A percentile compares a stretch with the other conserved stretches of the same genome.
These are phyloP conservation scores for Cicer chorassanicum DNA, from an alignment of 306 rosid genomes.

Conservation along the genomic window DNA sequence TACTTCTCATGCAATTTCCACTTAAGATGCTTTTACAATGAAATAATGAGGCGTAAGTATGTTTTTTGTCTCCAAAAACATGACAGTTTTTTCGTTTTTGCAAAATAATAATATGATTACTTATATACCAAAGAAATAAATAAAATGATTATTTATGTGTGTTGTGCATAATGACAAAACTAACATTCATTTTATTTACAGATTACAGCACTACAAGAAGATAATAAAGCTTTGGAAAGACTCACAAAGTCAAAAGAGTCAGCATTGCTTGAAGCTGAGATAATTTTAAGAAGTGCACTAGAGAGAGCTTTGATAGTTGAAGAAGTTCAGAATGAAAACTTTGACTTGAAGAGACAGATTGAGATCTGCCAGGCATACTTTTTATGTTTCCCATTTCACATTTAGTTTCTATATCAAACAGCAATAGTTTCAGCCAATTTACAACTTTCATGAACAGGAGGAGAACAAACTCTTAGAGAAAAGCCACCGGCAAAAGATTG, in stretches of 20 bases:
- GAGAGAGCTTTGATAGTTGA: constrained; percentile 96
- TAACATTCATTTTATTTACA: constrained; percentile 42
- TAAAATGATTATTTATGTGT: neutral
- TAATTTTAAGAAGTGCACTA: constrained; percentile 77
- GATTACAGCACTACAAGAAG: constrained; percentile 80
- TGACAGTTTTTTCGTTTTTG: no score
- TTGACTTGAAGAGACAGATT: constrained; percentile 93
- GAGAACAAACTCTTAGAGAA: constrained; percentile 91
- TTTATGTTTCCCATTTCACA: constrained; percentile 36
- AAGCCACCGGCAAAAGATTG: constrained; percentile 85
- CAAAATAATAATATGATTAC: neutral
- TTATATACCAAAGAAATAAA: no score
- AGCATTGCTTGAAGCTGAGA: constrained; percentile 91
- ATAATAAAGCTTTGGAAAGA: constrained; percentile 84
- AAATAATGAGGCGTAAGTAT: neutral
- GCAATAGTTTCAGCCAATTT: constrained; percentile 31
- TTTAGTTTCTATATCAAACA: constrained; percentile 14
- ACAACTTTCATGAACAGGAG: constrained; percentile 63
- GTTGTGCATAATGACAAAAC: constrained; percentile 12
- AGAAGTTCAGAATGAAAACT: constrained; percentile 95
- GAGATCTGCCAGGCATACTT: constrained; percentile 86
- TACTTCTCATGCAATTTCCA: constrained; percentile 34
- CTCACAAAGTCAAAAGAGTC: constrained; percentile 83
- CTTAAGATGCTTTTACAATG: neutral
- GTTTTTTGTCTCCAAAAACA: neutral